Percentiles rank a stretch among this genome's conserved stretches.
Conservation (phyloP, 148 eudicot genomes). For the Cornus controversa region DNA sequence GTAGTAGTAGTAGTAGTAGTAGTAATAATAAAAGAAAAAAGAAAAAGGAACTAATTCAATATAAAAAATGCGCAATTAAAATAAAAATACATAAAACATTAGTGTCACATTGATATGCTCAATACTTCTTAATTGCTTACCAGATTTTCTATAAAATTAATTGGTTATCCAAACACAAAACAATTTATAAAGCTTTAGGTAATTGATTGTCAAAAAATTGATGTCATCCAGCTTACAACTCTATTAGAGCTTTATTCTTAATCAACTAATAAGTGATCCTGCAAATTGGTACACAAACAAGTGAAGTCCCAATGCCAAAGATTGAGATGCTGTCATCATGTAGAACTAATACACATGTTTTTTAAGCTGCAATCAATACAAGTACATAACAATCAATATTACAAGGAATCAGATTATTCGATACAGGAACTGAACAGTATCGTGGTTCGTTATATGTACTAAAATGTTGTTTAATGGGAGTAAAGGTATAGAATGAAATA, state of each 20-base stretch:
- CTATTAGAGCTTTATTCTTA: background rate
- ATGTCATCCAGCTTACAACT: background rate
- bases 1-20: too few relatives aligned
- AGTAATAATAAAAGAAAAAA: too few relatives aligned
- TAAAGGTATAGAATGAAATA: too few relatives aligned
- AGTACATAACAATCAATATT: background rate
- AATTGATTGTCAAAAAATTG: background rate
- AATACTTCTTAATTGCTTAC: too few relatives aligned
- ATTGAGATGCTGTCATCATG: background rate
- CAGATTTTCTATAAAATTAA: background rate
- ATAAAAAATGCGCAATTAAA: too few relatives aligned
- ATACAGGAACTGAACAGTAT: too few relatives aligned
- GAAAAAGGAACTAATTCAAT: too few relatives aligned
- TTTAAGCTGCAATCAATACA: background rate
- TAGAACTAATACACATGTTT: background rate
- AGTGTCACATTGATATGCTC: background rate
- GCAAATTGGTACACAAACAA: background rate
- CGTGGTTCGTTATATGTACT: too few relatives aligned
- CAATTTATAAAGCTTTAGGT: background rate
- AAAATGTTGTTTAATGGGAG: too few relatives aligned
- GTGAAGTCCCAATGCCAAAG: background rate
- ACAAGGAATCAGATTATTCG: background rate
- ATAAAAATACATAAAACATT: background rate
- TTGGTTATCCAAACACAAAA: background rate
- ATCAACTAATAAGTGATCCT: background rate